phyloP scores from a whole-genome alignment of 257 asterid species.

The Nicotiana sylvestris region DNA sequence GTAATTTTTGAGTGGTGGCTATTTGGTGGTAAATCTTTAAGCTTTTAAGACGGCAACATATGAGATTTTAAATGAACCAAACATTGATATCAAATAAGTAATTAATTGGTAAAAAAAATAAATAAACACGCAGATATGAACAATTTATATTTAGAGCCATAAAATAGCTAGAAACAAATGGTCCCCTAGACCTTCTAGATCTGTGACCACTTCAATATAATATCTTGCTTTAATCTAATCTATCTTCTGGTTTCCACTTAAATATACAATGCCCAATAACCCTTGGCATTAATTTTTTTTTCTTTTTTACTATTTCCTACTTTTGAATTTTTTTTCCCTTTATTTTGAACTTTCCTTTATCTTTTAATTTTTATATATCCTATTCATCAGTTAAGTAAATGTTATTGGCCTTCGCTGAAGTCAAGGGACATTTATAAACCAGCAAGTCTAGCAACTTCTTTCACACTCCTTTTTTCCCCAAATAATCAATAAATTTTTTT shows the following conservation, averaged over 20 bases:
- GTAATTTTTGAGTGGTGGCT: too few relatives aligned
- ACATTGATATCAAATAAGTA: too few relatives aligned
- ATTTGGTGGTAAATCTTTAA: too few relatives aligned
- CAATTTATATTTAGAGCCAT: too few relatives aligned
- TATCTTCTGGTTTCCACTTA: neutral
- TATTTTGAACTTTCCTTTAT: neutral
- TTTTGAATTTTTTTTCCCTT: neutral
- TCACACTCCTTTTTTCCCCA: neutral
- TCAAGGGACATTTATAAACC: constrained; percentile 16
- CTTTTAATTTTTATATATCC: neutral
- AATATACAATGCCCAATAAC: neutral
- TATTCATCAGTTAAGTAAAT: neutral
- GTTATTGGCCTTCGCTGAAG: constrained; percentile 18
- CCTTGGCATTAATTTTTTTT: neutral
- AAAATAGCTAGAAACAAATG: too few relatives aligned
- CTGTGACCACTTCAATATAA: neutral
- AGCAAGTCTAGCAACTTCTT: neutral
- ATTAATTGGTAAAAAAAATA: too few relatives aligned
- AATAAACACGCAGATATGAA: too few relatives aligned
- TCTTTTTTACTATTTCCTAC: neutral
- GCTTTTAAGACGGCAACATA: too few relatives aligned
- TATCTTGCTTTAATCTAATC: neutral
- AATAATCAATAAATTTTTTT: too few relatives aligned
- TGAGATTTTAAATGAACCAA: too few relatives aligned
- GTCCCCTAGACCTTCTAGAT: too few relatives aligned